phyloP scores from a whole-genome alignment of 352 stramenopile genomes.

The Globisporangium viniferum region DNA sequence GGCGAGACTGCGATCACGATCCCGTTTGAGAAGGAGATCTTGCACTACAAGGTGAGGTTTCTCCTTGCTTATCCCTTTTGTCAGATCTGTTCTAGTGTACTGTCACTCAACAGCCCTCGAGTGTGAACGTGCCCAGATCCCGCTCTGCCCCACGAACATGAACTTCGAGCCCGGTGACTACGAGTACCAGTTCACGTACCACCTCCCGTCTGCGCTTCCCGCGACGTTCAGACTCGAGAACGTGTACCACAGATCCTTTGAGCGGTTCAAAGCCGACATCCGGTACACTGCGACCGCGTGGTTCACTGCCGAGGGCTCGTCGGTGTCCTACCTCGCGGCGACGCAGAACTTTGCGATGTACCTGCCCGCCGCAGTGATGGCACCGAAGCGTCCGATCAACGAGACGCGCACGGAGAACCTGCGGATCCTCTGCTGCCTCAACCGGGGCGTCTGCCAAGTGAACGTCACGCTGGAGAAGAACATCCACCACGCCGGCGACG shows the following conservation, averaged over 20 bases:
- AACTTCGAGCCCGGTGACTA: conserved; percentile 15
- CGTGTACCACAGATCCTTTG: conserved; percentile 13
- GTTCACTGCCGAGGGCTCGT: conserved; percentile 14
- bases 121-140: conserved; percentile 1
- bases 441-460: conserved; percentile 8
- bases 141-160: conserved; percentile 4
- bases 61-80: neutral
- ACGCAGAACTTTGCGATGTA: conserved; percentile 15
- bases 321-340: conserved; percentile 13
- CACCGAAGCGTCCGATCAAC: conserved; percentile 1
- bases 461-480: neutral
- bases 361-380: neutral
- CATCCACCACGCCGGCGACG: conserved; percentile 9
- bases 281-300: conserved; percentile 16
- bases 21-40: conserved; percentile 15
- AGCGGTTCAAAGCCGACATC: conserved; percentile 13
- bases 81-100: neutral
- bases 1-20: conserved; percentile 11
- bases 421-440: conserved; percentile 15
- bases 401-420: conserved; percentile 10
- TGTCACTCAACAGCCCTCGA: neutral
- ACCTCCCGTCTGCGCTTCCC: conserved; percentile 8
- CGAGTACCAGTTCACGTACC: conserved; percentile 19
- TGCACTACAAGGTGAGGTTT: conserved; percentile 13
- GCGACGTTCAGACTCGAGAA: conserved; percentile 17